Percentiles rank a stretch among this genome's conserved stretches.
Evolutionary conservation across 345 rosid genomes (phyloP).

Genomic region (Pugionium cornutum): DNA sequence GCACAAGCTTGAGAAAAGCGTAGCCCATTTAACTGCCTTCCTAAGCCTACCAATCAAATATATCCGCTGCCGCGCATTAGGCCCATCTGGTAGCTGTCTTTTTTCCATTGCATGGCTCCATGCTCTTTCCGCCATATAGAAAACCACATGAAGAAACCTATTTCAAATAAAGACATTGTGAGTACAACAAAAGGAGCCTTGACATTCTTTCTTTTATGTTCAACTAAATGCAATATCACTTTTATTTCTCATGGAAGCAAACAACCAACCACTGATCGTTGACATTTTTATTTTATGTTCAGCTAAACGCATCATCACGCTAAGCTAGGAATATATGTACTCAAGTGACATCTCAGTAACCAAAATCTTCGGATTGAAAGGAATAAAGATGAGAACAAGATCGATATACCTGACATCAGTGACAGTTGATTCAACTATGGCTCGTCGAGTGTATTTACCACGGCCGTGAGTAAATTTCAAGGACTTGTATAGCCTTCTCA

Average conservation of each 20-base stretch:
- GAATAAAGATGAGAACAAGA: constrained; percentile 9
- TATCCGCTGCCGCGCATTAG: constrained; percentile 79
- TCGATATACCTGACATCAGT: constrained; percentile 85
- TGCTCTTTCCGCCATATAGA: constrained; percentile 92
- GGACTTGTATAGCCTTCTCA: constrained; percentile 92
- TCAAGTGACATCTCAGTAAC: neutral
- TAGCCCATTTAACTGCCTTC: constrained; percentile 96
- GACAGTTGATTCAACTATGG: constrained; percentile 76
- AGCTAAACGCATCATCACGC: constrained; percentile 15
- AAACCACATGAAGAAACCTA: constrained; percentile 91
- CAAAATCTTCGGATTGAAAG: constrained; percentile 7
- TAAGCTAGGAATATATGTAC: neutral
- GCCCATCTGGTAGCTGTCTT: constrained; percentile 94
- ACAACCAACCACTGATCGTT: neutral
- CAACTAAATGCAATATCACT: constrained; percentile 13
- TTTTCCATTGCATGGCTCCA: constrained; percentile 99
- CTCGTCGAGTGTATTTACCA: constrained; percentile 69
- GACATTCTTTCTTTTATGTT: neutral
- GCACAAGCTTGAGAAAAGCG: constrained; percentile 73
- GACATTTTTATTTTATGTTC: neutral
- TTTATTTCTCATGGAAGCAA: too few species aligned
- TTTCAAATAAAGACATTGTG: constrained; percentile 27
- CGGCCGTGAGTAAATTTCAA: constrained; percentile 97
- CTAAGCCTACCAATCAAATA: constrained; percentile 91
- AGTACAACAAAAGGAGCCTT: constrained; percentile 11